Percentiles rank a stretch among this genome's conserved stretches.
phyloP scores from a whole-genome alignment of 1,284 basidiomycete genomes.

The Ceratobasidium sp. region DNA sequence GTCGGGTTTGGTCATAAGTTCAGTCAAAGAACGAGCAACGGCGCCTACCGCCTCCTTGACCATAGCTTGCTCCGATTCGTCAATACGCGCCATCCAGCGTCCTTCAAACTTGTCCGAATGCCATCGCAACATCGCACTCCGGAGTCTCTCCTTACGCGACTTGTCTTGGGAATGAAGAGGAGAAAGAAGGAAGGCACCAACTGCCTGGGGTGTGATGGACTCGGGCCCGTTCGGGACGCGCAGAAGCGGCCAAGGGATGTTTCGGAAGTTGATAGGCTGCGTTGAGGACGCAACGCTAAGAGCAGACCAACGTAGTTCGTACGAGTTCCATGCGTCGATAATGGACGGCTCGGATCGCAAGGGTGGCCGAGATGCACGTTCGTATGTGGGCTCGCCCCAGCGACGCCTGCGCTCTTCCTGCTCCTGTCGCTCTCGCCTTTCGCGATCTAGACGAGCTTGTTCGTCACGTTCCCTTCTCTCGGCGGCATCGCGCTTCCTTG shows the following conservation, averaged over 20 bases:
- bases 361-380: constrained; percentile 16
- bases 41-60: constrained; percentile 75
- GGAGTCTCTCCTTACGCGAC: constrained; percentile 64
- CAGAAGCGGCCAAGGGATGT: constrained; percentile 70
- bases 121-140: constrained; percentile 71
- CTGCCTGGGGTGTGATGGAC: constrained; percentile 58
- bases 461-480: constrained; percentile 38
- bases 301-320: constrained; percentile 45
- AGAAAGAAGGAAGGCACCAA: constrained; percentile 67
- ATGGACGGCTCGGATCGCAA: constrained; percentile 20
- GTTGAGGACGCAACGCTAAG: constrained; percentile 36
- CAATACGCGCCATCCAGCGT: constrained; percentile 62
- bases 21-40: constrained; percentile 76
- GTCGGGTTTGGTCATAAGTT: constrained; percentile 58
- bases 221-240: constrained; percentile 50
- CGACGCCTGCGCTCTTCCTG: constrained; percentile 35
- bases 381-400: constrained; percentile 17
- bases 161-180: constrained; percentile 57
- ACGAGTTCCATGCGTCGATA: constrained; percentile 45
- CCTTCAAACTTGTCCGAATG: constrained; percentile 75
- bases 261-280: constrained; percentile 54
- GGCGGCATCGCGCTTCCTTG: constrained; percentile 25
- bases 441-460: constrained; percentile 9
- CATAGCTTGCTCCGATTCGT: constrained; percentile 63
- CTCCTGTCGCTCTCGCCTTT: constrained; percentile 30